Base-by-base conservation (phyloP, 2,329 filamentous ascomycete species). In the Leptographium galeiforme region DNA sequence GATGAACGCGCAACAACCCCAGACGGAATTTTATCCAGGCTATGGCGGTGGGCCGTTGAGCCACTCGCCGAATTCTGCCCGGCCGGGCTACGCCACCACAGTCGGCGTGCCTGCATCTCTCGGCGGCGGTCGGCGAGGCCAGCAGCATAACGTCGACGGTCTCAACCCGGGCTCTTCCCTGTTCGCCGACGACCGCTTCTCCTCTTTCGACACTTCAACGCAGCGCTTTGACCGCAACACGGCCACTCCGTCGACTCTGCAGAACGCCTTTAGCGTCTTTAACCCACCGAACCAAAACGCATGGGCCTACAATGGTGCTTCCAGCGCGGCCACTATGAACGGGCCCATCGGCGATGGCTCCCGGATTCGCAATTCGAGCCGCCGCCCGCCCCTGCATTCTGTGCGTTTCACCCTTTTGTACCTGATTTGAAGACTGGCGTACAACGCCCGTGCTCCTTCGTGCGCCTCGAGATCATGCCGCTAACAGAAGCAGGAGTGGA, bases 81-180 rank as follows among this genome's bases (percentile, higher is more conserved):
- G 75, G 65, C 85, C 86, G 56, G 75, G 72, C 54, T 78, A 77
- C 58, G 69, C 67, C 53, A 79, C 78, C 61, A 77, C 73, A 84
- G 73, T 74, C 76, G 65, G 67, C 45, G 54, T 70, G 4, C 53
- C 59, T 2, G 49, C 57, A 1, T 47, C 53, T 38, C 60, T 65
- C 48, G 61, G 59, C 49, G 54, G 86, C 55, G 81, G 85, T 63
- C 81, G 86, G 60, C 83, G 85, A 65, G 73, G 81, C 45, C 90
- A 89, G 61, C 80, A 89, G 61, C 80, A 88, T 61, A 85, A 86
- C 60, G 87, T 90, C 65, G 89, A 95, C 60, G 75, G 76, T 56
- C 84, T 85, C 64, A 79, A 77, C 56, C 80, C 82, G 54, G 69
- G 71, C 0, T 77, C 81, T 50, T 80, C 79, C 55, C 74, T 90